These are phyloP conservation scores for Rhododendron mucronatum DNA, from an alignment of 148 eudicot genomes.

Conservation along the genomic window DNA sequence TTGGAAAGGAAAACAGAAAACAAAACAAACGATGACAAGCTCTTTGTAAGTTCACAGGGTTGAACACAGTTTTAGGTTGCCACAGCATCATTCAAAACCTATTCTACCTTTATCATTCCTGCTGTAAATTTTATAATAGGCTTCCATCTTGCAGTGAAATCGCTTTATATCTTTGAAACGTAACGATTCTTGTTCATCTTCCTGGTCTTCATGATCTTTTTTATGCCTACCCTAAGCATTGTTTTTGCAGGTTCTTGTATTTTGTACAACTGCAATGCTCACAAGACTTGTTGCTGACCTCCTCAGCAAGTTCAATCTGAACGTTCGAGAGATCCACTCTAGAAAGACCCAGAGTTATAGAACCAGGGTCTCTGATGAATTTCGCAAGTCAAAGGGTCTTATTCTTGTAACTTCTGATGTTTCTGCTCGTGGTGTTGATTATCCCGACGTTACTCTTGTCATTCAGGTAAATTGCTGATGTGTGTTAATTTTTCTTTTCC, in stretches of 20 bases:
- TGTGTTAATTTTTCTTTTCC: background rate
- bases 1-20: background rate
- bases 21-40: background rate
- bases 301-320: constrained; percentile 79
- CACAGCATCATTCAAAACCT: background rate
- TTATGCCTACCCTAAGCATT: constrained; percentile 1
- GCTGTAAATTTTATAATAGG: background rate
- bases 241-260: constrained; percentile 73
- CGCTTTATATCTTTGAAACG: background rate
- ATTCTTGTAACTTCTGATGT: constrained; percentile 96
- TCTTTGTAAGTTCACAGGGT: background rate
- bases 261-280: constrained; percentile 99
- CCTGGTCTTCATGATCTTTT: background rate
- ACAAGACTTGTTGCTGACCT: constrained; percentile 83
- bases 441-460: constrained; percentile 93
- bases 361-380: constrained; percentile 84
- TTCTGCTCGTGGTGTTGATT: constrained; percentile 98
- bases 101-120: background rate
- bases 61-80: background rate
- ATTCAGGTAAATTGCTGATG: constrained; percentile 55
- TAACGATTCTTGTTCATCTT: background rate
- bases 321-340: constrained; percentile 94
- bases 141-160: background rate
- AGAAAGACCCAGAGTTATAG: constrained; percentile 86
- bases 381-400: constrained; percentile 84